These are phyloP conservation scores for Trypanosoma caninum DNA, from an alignment of 208 protist species.

Conservation along the genomic window DNA sequence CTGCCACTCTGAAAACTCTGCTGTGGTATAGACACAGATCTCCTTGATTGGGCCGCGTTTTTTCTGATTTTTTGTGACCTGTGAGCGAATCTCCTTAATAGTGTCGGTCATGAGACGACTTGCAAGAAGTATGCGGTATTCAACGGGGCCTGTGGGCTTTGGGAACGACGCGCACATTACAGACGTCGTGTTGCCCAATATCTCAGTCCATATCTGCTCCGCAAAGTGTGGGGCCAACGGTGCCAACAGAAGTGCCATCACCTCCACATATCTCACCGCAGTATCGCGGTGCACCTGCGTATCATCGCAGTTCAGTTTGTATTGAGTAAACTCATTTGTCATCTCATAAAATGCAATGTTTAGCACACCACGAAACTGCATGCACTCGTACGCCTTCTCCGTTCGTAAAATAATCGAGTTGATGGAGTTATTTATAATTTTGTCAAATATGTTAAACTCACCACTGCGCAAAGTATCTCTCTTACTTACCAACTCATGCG, in stretches of 20 bases:
- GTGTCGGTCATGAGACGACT: slow-evolving; percentile 81
- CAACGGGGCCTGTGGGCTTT: slow-evolving; percentile 52
- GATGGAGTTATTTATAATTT: slow-evolving; percentile 94
- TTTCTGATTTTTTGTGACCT: slow-evolving; percentile 76
- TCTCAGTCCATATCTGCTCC: slow-evolving; percentile 94
- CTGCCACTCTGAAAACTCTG: slow-evolving; percentile 74
- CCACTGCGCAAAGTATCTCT: slow-evolving; percentile 46
- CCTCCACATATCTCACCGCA: slow-evolving; percentile 89
- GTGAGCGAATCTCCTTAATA: slow-evolving; percentile 83
- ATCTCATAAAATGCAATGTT: slow-evolving; percentile 96
- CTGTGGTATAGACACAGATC: slow-evolving; percentile 73
- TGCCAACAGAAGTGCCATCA: slow-evolving; percentile 91
- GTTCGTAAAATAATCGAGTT: slow-evolving; percentile 87
- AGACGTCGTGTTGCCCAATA: slow-evolving; percentile 66
- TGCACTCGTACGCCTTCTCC: slow-evolving; percentile 86
- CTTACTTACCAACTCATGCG: slow-evolving; percentile 62
- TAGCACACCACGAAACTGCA: slow-evolving; percentile 96
- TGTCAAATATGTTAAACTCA: slow-evolving; percentile 83
- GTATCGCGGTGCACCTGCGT: slow-evolving; percentile 67
- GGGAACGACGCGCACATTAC: slow-evolving; percentile 67
- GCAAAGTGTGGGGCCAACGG: slow-evolving; percentile 97
- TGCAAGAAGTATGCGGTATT: slow-evolving; percentile 67
- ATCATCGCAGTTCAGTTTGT: slow-evolving; percentile 86
- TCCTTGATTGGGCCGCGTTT: slow-evolving; percentile 65
- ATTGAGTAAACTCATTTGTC: slow-evolving; percentile 89